Percentiles rank a stretch among this genome's conserved stretches.
phyloP scores from a whole-genome alignment of 257 asterid species.

The Solanum pinnatisectum region DNA sequence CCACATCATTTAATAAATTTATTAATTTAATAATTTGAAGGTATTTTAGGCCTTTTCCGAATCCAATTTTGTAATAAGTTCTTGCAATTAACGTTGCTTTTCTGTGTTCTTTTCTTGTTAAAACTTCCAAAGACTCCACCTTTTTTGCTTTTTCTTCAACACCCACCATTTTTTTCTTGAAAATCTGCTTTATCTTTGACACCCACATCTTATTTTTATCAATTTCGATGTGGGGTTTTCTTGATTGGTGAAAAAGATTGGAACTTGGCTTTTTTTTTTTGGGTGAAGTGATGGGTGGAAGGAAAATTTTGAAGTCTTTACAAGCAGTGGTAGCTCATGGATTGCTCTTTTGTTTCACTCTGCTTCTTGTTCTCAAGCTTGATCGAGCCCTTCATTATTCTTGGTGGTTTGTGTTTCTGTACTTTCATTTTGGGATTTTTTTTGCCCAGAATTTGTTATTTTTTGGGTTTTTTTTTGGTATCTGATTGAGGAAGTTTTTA shows the following conservation, averaged over 20 bases:
- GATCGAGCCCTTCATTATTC: conserved; percentile 40
- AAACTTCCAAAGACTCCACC: background rate
- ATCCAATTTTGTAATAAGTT: background rate
- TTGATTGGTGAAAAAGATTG: background rate
- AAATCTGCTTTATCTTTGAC: background rate
- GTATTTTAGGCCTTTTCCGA: too few species aligned
- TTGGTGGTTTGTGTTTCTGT: conserved; percentile 58
- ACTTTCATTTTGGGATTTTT: background rate
- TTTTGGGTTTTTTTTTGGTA: background rate
- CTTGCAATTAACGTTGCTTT: background rate
- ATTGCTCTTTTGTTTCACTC: conserved; percentile 63
- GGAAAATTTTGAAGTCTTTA: conserved; percentile 69
- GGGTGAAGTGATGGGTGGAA: conserved; percentile 40
- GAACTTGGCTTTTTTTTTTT: conserved; percentile 1
- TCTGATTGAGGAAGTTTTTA: background rate
- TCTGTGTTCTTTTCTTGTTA: background rate
- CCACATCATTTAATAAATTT: too few species aligned
- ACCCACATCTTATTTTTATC: background rate
- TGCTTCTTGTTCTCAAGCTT: conserved; percentile 69
- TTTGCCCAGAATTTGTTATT: background rate
- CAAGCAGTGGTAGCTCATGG: conserved; percentile 83
- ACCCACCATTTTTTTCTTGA: background rate
- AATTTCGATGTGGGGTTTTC: background rate
- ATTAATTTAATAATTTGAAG: too few species aligned
- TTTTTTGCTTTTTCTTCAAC: background rate